Evolutionary conservation across 257 asterid genomes (phyloP), one percentile per base, ranked within the genome.

Genomic region (Prunella vulgaris): DNA sequence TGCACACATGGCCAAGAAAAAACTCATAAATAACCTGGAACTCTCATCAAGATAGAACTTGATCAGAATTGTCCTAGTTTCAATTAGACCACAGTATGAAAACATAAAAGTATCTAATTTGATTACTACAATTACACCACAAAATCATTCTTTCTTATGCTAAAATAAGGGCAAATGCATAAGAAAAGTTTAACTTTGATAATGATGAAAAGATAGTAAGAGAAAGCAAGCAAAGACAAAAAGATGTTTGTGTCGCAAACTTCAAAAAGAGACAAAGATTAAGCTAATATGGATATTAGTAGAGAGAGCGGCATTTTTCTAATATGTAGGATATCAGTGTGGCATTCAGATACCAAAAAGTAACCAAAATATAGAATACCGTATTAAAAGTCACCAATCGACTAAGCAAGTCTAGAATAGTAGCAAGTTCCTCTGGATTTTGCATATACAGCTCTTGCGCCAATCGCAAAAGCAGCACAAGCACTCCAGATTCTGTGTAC

Each of bases 401-500:
- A 74, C 83, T 87, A 40, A 94, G 84, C 83, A 94, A 81, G 83
- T 82, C 96, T 59, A 94, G 92, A 64, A 82, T 85, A 75, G 75
- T 76, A 53, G 81, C 66, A 61, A 76, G 82, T 74, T 91, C 96
- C 74, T 84, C 88, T 1, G 79, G 66, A 72, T 77, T 82, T 49
- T 82, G 84, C 74, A 64, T 48, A 75, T 86, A 76, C 49, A 79
- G 80, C 61, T 73, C 89, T 77, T 85, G 90, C 73, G 92, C 91
- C 80, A 94, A 68, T 38, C 87, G 96, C 81, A 87, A 67, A 78
- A 94, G 92, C 71, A 94, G 85, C 78, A 91, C 79, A 48, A 78
- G 83, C 75, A 94, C 75, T 67, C 96, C 99, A 72, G 99, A 94
- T 78, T 78, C 96, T 49, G 84, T 72, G 74, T 79, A 84, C 99